These are phyloP conservation scores for Capsicum rhomboideum DNA, from an alignment of 257 asterid species.

Conservation along the genomic window DNA sequence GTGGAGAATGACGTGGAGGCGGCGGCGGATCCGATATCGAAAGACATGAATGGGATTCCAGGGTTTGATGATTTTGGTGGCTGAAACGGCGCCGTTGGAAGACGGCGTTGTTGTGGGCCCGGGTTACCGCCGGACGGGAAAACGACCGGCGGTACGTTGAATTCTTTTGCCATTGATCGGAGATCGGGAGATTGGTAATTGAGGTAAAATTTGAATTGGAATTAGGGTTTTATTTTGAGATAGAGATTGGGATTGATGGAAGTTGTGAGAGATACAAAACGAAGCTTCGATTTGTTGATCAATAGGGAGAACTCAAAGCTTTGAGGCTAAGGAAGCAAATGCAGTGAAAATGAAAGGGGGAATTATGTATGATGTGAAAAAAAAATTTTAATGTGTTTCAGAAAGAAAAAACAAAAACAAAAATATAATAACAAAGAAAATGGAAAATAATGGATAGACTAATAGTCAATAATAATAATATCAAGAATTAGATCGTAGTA, in stretches of 20 bases:
- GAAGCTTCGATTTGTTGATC: too few species aligned
- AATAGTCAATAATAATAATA: too few species aligned
- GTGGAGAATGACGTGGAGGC: conserved; percentile 70
- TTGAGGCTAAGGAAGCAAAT: not conserved
- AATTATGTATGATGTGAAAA: too few species aligned
- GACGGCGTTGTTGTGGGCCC: conserved; percentile 62
- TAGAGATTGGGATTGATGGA: too few species aligned
- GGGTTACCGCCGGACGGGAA: conserved; percentile 76
- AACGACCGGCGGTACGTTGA: conserved; percentile 78
- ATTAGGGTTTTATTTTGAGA: too few species aligned
- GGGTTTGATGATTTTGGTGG: conserved; percentile 63
- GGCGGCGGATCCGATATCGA: conserved; percentile 66
- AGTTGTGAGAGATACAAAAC: too few species aligned
- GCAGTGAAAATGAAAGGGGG: not conserved
- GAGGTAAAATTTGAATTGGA: not conserved
- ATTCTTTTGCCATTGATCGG: conserved; percentile 60
- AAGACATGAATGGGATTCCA: conserved; percentile 75
- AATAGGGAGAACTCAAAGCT: not conserved
- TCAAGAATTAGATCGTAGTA: too few species aligned
- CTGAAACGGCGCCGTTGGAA: conserved; percentile 85
- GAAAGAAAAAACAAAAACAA: too few species aligned
- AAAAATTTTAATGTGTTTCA: too few species aligned
- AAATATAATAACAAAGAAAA: too few species aligned
- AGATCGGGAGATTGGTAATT: conserved; percentile 20
- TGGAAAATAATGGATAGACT: too few species aligned